These are phyloP conservation scores for Casaregolazyma lundiana DNA, from an alignment of 1,139 yeast genomes.

Conservation along the genomic window DNA sequence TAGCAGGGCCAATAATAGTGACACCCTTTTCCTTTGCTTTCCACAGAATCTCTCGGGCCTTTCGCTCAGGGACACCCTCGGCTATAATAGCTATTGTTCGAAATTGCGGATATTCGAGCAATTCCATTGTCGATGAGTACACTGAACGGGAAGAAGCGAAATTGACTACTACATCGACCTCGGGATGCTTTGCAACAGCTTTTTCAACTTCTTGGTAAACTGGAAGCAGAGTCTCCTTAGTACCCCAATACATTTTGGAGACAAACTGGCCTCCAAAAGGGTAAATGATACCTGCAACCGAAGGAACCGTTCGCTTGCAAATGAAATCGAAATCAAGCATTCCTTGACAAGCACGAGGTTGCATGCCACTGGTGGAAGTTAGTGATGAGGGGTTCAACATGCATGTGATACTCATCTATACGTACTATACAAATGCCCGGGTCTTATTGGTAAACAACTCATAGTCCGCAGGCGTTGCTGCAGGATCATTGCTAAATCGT, in stretches of 20 bases:
- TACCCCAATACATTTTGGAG: conserved; percentile 48
- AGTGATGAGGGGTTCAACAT: background rate
- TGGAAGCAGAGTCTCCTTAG: conserved; percentile 43
- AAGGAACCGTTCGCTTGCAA: conserved; percentile 43
- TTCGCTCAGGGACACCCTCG: conserved; percentile 47
- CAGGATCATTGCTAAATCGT: conserved; percentile 19
- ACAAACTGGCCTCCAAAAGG: conserved; percentile 46
- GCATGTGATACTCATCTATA: background rate
- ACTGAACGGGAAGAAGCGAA: conserved; percentile 46
- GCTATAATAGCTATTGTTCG: conserved; percentile 46
- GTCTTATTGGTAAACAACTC: conserved; percentile 41
- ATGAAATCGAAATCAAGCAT: conserved; percentile 46
- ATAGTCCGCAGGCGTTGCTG: conserved; percentile 23
- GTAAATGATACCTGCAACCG: conserved; percentile 46
- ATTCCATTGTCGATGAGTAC: conserved; percentile 45
- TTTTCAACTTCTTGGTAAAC: conserved; percentile 41
- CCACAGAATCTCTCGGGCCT: conserved; percentile 43
- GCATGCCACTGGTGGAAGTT: conserved; percentile 30
- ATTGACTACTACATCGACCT: conserved; percentile 46
- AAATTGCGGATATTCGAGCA: conserved; percentile 44
- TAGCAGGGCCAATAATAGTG: conserved; percentile 46
- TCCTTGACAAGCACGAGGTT: conserved; percentile 46
- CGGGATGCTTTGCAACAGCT: conserved; percentile 44
- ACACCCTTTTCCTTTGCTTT: conserved; percentile 44
- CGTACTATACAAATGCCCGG: conserved; percentile 39